Conservation (phyloP, 2,329 filamentous ascomycete genomes). For the Furcasterigmium furcatum region DNA sequence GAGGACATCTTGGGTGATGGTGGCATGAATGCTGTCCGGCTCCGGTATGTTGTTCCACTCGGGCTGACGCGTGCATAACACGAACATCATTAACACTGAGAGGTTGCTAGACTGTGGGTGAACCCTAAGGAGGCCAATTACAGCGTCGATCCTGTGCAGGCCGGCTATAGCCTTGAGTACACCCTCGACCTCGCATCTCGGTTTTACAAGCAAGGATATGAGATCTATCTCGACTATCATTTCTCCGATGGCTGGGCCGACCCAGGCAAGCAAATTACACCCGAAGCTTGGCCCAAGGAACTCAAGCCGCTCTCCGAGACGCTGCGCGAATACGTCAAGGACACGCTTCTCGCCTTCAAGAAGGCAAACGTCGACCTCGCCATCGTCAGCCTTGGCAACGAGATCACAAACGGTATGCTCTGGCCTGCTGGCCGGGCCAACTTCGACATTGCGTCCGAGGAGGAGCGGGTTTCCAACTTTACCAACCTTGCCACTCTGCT, state of each 20-base stretch:
- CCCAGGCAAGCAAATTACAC: constrained; percentile 26
- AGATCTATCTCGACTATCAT: constrained; percentile 32
- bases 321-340: constrained; percentile 27
- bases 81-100: no score
- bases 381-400: constrained; percentile 33
- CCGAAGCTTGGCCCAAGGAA: constrained; percentile 26
- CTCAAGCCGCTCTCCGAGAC: constrained; percentile 21
- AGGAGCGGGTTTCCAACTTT: constrained; percentile 23
- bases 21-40: no score
- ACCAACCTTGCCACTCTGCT: constrained; percentile 22
- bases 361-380: constrained; percentile 28
- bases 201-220: constrained; percentile 27
- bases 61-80: no score
- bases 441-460: constrained; percentile 26
- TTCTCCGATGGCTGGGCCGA: constrained; percentile 29
- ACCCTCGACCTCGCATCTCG: constrained; percentile 25
- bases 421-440: constrained; percentile 25
- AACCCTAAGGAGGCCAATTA: no score
- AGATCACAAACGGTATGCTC: constrained; percentile 27
- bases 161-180: no score
- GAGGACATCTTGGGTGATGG: no score
- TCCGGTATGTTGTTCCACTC: no score
- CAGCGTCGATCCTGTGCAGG: no score
- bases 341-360: constrained; percentile 32
- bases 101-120: no score